A percentile compares a stretch with the other conserved stretches of the same genome.
Evolutionary conservation across 768 basidiomycete genomes (phyloP).

Genomic region (Lentinula raphanica): DNA sequence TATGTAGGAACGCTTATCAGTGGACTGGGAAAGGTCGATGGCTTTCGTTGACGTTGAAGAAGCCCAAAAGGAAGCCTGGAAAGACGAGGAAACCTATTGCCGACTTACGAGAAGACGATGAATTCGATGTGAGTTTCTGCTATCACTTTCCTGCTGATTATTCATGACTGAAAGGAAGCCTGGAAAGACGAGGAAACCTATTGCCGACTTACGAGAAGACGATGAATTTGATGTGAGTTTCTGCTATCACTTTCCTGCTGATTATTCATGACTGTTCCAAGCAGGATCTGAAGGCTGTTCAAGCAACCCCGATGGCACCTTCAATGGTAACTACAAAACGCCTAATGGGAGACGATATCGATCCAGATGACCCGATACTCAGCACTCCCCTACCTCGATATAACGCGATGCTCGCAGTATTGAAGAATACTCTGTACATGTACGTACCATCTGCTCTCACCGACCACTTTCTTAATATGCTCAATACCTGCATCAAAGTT

Average conservation of each 20-base stretch:
- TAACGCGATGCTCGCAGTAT: constrained; percentile 83
- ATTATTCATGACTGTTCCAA: too few relatives aligned
- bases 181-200: constrained; percentile 30
- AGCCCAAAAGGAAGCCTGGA: constrained; percentile 50
- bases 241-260: too few relatives aligned
- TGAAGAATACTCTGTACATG: constrained; percentile 85
- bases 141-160: too few relatives aligned
- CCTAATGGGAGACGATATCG: constrained; percentile 26
- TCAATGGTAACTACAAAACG: constrained; percentile 4
- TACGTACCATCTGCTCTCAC: constrained; percentile 28
- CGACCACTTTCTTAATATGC: too few relatives aligned
- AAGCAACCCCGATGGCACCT: not conserved
- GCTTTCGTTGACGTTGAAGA: constrained; percentile 68
- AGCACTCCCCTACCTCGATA: constrained; percentile 70
- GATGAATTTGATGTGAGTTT: constrained; percentile 16
- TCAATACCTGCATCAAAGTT: too few relatives aligned
- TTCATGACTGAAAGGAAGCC: constrained; percentile 56
- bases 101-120: constrained; percentile 17
- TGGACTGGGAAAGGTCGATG: constrained; percentile 70
- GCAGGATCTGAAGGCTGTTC: not conserved
- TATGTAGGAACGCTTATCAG: constrained; percentile 69
- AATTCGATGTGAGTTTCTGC: constrained; percentile 13
- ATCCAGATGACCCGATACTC: constrained; percentile 60
- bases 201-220: constrained; percentile 17
- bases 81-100: constrained; percentile 28